Base-by-base conservation (phyloP, 2,329 filamentous ascomycete species). In the Karstenula rhodostoma region DNA sequence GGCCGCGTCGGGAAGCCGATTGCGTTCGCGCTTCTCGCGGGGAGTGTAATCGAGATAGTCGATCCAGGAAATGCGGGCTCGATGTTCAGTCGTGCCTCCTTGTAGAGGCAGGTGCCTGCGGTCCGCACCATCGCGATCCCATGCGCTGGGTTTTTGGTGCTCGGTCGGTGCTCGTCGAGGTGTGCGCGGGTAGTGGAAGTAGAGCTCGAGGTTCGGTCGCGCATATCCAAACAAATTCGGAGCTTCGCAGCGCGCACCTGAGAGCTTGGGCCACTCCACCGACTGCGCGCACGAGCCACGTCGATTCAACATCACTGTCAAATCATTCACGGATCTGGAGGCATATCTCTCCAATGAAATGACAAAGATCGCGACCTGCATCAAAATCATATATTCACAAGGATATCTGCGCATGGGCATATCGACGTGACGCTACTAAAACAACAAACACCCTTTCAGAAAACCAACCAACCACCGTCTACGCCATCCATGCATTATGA, bases 1-100 rank as follows among this genome's bases (percentile, higher is more conserved):
- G 67, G 65, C 9, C 65, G 66, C 6, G 74, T 65, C 17, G 71
- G 73, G 49, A 68, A 63, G 49, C 71, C 67, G 54, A 79, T 78
- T 12, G 75, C 71, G 33, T 71, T 71, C n/a, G 68, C 67, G 51
- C 67, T 70, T 63, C 64, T 69, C 42, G 73, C 66, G 49, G 77
- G 77, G 32, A 79, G 73, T 10, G 73, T 73, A 73, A 94, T 87
- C 71, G 89, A 87, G 75, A 93, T 86, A 71, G 89, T 86, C 61
- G 89, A 90, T 70, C 86, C 87, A 67, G 85, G 83, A 69, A 87
- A 90, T 62, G 87, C 85, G 66, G 89, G 88, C 79, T 95, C 91
- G 71, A 95, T 86, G 78, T 92, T 92, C 79, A 96, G 83, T 77
- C 91, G 89, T 77, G 91, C 93, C 85, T 96, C 93, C 83, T 93